A percentile compares a stretch with the other conserved stretches of the same genome.
These are phyloP conservation scores for Corymbia citriodora DNA, from an alignment of 441 rosid genomes.

Conservation along the genomic window DNA sequence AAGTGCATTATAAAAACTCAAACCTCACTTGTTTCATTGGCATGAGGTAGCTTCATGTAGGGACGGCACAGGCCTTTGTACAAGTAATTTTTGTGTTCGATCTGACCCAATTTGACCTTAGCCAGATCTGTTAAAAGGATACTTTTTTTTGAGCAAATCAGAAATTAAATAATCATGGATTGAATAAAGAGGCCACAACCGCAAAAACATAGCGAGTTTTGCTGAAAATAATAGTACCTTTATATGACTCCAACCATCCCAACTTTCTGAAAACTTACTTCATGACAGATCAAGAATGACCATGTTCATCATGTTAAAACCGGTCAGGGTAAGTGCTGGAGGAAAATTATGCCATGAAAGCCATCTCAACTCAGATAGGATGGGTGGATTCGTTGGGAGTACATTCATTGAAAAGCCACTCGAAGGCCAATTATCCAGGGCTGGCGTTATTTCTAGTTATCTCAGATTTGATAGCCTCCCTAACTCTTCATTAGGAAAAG, in stretches of 20 bases:
- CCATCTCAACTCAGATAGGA: not conserved
- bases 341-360: not conserved
- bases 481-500: not conserved
- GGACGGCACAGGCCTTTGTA: not conserved
- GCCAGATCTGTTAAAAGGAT: too few relatives aligned
- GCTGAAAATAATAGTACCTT: not conserved
- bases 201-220: not conserved
- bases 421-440: not conserved
- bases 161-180: not conserved
- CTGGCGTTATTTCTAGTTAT: not conserved
- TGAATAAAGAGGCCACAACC: not conserved
- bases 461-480: not conserved
- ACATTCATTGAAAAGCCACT: too few relatives aligned
- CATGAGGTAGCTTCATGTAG: not conserved
- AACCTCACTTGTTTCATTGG: not conserved
- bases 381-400: not conserved
- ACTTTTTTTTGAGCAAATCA: too few relatives aligned
- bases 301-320: not conserved
- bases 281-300: not conserved
- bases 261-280: not conserved
- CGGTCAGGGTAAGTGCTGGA: accelerated
- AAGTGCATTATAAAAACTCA: not conserved
- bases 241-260: not conserved
- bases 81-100: not conserved
- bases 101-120: not conserved